Evolutionary conservation across 768 basidiomycete species (phyloP), one percentile per base, ranked within the genome.

Genomic region (Amanita phalloides): DNA sequence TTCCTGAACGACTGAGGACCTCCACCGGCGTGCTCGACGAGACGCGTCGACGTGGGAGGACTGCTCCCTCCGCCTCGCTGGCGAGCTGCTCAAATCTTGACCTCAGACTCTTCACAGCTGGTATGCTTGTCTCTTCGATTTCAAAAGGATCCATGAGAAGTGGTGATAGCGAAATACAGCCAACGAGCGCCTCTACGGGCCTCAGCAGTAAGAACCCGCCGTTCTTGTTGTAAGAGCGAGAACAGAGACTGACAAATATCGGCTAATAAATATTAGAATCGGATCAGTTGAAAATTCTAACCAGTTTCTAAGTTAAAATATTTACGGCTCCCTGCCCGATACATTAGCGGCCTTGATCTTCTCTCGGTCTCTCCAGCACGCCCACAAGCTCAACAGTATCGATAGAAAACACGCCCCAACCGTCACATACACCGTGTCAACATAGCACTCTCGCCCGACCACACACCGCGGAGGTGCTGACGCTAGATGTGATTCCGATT

Each of bases 81-180:
- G n/a, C 11, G 47, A 86, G 66, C 57, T 80, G 75, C 61, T 90
- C 86, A 60, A 88, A 90, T 59, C 70, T 77, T 28, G 82, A 85
- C 42, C 77, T 77, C 14, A 90, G 70, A 54, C 74, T 85, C 64
- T 76, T 82, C 49, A 89, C 85, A 2, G 85, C 80, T 36, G 78
- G 77, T 14, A 74, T 69, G 35, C 81, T 72, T 3, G 67, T 70
- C 17, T 76, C 73, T 62, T 85, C 78, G 55, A 82, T 70, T 55
- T 73, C 66, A 42, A 38, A 48, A 48, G 47, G 47, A 25, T 48
- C 33, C 35, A 48, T 48, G 7, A 21, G 8, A 17, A 2, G 25
- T 9, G 23, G 9, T 6, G 14, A 8, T 28, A 2, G 14, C 28
- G 28, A 32, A 17, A n/a, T n/a, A 8, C 30, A 1, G 45, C 46